A percentile compares a stretch with the other conserved stretches of the same genome.
These are phyloP conservation scores for Sugiyamaella grinbergsii DNA, from an alignment of 1,139 yeast species.

Conservation along the genomic window DNA sequence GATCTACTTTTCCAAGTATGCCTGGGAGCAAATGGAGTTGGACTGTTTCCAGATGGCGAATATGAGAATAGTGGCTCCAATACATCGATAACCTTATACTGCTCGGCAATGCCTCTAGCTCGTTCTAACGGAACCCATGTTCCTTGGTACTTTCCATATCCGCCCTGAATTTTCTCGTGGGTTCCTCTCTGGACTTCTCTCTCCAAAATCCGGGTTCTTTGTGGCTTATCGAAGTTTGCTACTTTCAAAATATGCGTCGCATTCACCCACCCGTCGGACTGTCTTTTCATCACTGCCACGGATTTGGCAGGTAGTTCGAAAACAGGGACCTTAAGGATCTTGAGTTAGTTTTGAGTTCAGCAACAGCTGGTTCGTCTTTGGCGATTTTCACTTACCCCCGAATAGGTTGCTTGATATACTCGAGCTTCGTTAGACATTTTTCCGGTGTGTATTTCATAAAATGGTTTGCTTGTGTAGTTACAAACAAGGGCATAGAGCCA, in stretches of 20 bases:
- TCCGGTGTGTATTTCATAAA: background rate
- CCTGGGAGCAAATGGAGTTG: conserved; percentile 44
- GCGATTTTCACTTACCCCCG: conserved; percentile 36
- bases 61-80: conserved; percentile 66
- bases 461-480: too few relatives aligned
- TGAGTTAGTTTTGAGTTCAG: conserved; percentile 4
- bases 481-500: background rate
- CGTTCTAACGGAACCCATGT: conserved; percentile 89
- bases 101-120: conserved; percentile 58
- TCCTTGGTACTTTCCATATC: conserved; percentile 96
- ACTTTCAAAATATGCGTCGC: conserved; percentile 97
- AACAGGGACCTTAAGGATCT: conserved; percentile 61
- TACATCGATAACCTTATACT: conserved; percentile 68
- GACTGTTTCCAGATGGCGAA: conserved; percentile 39
- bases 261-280: conserved; percentile 91
- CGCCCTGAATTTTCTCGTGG: conserved; percentile 96
- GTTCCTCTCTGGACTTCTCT: conserved; percentile 84
- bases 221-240: conserved; percentile 93
- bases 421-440: conserved; percentile 20
- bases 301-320: conserved; percentile 80
- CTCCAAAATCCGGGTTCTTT: conserved; percentile 86
- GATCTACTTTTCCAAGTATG: conserved; percentile 29
- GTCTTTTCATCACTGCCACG: conserved; percentile 91
- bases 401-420: conserved; percentile 43
- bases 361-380: background rate